Percentiles rank a stretch among this genome's conserved stretches.
These are phyloP conservation scores for Cairneyella variabilis DNA, from an alignment of 495 filamentous ascomycete species.

Conservation along the genomic window DNA sequence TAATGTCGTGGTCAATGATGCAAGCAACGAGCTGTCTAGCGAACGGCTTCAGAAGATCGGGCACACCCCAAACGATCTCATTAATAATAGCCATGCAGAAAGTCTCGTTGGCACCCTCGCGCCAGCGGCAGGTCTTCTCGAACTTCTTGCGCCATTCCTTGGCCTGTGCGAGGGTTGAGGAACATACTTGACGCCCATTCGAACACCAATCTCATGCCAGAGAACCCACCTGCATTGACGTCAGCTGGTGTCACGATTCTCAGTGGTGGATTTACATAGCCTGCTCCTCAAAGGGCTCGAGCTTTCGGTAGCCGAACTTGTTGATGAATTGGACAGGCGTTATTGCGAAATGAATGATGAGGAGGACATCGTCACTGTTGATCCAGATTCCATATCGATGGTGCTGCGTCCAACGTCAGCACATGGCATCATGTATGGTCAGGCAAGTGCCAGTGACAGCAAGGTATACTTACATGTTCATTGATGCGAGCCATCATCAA, in stretches of 20 bases:
- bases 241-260: too few relatives aligned
- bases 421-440: neutral
- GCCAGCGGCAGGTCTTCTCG: constrained; percentile 10
- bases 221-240: constrained; percentile 12
- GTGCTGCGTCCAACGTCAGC: constrained; percentile 6
- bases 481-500: constrained; percentile 26
- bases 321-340: constrained; percentile 23
- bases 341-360: constrained; percentile 10
- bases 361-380: constrained; percentile 27
- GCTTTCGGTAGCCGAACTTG: constrained; percentile 24
- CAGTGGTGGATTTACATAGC: constrained; percentile 26
- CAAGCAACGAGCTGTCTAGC: constrained; percentile 6
- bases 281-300: constrained; percentile 24
- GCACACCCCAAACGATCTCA: constrained; percentile 2
- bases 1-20: neutral
- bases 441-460: neutral
- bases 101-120: constrained; percentile 10
- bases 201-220: constrained; percentile 9
- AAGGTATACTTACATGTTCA: constrained; percentile 19
- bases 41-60: constrained; percentile 3
- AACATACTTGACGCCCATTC: constrained; percentile 5
- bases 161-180: constrained; percentile 1
- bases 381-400: constrained; percentile 21
- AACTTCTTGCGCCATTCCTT: constrained; percentile 9
- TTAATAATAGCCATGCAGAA: constrained; percentile 4